Percentiles rank a stretch among this genome's conserved stretches.
These are phyloP conservation scores for Tremellales sp. DNA, from an alignment of 1,284 basidiomycete genomes.

Conservation along the genomic window DNA sequence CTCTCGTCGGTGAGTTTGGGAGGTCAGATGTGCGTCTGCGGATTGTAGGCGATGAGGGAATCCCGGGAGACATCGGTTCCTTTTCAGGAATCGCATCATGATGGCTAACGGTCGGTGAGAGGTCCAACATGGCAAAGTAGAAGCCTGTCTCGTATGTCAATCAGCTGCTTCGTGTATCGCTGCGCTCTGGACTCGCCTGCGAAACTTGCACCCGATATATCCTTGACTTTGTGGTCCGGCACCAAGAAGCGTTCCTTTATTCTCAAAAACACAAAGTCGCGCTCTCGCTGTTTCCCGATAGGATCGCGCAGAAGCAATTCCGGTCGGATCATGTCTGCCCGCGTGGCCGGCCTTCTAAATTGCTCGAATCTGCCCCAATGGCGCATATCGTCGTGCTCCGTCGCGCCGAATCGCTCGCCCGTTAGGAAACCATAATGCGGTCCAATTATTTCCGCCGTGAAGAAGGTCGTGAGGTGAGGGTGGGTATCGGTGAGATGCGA, in stretches of 20 bases:
- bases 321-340: slow-evolving; percentile 62
- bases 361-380: slow-evolving; percentile 89
- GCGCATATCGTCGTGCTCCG: slow-evolving; percentile 78
- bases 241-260: slow-evolving; percentile 97
- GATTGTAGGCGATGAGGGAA: slow-evolving; percentile 24
- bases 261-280: slow-evolving; percentile 71
- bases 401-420: slow-evolving; percentile 71
- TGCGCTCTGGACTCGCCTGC: slow-evolving; percentile 61
- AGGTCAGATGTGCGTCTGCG: slow-evolving; percentile 10
- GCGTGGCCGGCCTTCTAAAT: slow-evolving; percentile 63
- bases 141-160: too few relatives aligned
- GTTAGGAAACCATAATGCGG: slow-evolving; percentile 78
- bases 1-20: slow-evolving; percentile 10
- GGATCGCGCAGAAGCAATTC: slow-evolving; percentile 65
- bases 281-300: slow-evolving; percentile 33
- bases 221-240: slow-evolving; percentile 85
- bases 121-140: slow-evolving; percentile 61
- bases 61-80: slow-evolving; percentile 23
- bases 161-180: too few relatives aligned
- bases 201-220: slow-evolving; percentile 93
- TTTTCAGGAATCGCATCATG: slow-evolving; percentile 24
- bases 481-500: slow-evolving; percentile 83
- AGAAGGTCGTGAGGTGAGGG: slow-evolving; percentile 86
- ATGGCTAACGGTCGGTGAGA: slow-evolving; percentile 34
- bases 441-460: slow-evolving; percentile 90